Base-by-base conservation (phyloP, 192 early-diverging fungal genomes). In the Backusella circina region DNA sequence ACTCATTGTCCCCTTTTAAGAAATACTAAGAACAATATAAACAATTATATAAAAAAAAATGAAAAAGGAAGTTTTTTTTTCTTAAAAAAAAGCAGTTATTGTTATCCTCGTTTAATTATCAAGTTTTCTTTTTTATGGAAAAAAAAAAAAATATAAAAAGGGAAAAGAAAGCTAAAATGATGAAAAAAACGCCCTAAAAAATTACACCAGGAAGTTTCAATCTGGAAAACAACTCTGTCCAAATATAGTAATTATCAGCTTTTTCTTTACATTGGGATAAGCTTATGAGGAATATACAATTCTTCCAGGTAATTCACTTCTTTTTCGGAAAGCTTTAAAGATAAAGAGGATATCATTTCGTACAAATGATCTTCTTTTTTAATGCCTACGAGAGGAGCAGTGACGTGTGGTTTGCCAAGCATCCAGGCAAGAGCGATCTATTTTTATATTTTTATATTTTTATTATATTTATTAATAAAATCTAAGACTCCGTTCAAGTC, bases 341-440 rank as follows among this genome's bases (percentile, higher is more conserved):
- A 51, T 15, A 76, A 30, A 7, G 79, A 23, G 1, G 38, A 36
- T 35, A 80, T 66, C 26, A 57, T 68, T 30, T 80, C 74, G 12
- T 37, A 30, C 8, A 76, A 57, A 64, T 80, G 74, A 5, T 61
- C 30, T 68, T 75, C 74, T 30, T 73, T 80, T 16, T 71, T 28
- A 21, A 76, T 65, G 18, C 79, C 79, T 21, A 80, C 70, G 39
- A 80, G 76, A n/a, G 79, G 74, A 21, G 79, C 21, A 7, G 70
- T 71, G 12, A 76, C 71, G 37, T 33, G 57, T 67, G 70, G 31
- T 38, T 75, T 76, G 23, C 54, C 30, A 31, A 80, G 51, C n/a
- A 75, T 50, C 71, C 79, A 76, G 54, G 75, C 74, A 13, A 80
- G 69, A 31, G 79, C 71, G 35, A 76, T 15, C 76, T 72, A 65